Percentiles rank a stretch among this genome's conserved stretches.
Evolutionary conservation across 116 monocot genomes (phyloP).

Genomic region (Trichopus zeylanicus): DNA sequence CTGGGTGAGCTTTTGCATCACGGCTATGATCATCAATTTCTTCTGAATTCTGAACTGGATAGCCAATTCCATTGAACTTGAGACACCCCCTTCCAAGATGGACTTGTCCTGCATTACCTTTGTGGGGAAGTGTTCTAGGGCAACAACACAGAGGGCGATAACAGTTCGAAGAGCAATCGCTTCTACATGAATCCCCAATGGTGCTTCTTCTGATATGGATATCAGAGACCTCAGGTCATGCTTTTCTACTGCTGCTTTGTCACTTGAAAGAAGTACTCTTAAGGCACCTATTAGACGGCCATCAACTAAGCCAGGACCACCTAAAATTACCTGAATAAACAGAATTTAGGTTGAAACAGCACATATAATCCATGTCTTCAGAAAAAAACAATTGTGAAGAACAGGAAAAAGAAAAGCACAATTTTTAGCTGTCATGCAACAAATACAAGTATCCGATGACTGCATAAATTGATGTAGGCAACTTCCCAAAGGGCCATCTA

Average conservation of each 20-base stretch:
- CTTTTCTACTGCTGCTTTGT: conserved; percentile 13
- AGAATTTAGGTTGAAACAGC: not conserved
- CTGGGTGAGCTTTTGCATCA: conserved; percentile 59
- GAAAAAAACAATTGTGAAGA: not conserved
- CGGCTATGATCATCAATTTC: conserved; percentile 72
- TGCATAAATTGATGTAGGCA: too few relatives aligned
- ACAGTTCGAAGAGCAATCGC: conserved; percentile 47
- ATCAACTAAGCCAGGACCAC: conserved; percentile 55
- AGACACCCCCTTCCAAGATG: conserved; percentile 36
- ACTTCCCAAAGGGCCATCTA: too few relatives aligned
- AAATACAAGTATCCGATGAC: too few relatives aligned
- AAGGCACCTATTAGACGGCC: conserved; percentile 75
- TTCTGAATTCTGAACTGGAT: conserved; percentile 83
- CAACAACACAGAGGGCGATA: conserved; percentile 63
- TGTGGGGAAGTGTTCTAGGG: conserved; percentile 74
- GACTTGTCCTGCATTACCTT: conserved; percentile 91
- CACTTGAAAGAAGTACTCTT: conserved; percentile 13
- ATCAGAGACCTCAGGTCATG: conserved; percentile 38
- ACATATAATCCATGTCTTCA: too few relatives aligned
- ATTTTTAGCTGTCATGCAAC: too few relatives aligned
- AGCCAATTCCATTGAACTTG: conserved; percentile 50
- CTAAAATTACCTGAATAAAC: conserved; percentile 48
- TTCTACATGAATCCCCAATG: conserved; percentile 61
- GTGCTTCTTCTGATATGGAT: conserved; percentile 50
- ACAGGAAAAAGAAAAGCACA: too few relatives aligned